These are phyloP conservation scores for Boletus fagicola DNA, from an alignment of 768 basidiomycete genomes.

Conservation along the genomic window DNA sequence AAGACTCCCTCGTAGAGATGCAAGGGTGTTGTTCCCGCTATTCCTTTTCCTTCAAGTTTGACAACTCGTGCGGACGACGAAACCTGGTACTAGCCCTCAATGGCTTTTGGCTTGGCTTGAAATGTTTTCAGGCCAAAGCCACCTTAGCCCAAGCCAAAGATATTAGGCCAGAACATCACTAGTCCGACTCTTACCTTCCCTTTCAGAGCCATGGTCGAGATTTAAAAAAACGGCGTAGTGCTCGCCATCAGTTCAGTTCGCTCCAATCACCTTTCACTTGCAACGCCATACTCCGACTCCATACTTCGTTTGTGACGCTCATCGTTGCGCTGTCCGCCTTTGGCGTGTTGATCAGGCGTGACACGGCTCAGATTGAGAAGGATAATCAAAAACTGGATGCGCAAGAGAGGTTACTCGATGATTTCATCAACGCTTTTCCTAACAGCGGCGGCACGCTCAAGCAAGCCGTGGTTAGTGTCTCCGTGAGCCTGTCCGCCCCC, in stretches of 20 bases:
- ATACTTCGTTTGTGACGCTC: slow-evolving; percentile 10
- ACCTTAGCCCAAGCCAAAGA: too few species aligned
- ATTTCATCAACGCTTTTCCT: background rate
- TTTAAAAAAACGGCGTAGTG: background rate
- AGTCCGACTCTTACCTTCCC: background rate
- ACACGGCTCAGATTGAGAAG: background rate
- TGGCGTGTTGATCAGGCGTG: slow-evolving; percentile 8
- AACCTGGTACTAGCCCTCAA: too few species aligned
- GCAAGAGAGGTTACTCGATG: background rate
- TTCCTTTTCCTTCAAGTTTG: too few species aligned
- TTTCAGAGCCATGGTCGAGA: background rate
- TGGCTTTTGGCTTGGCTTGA: too few species aligned
- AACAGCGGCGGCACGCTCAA: accelerated
- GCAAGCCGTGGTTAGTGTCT: background rate
- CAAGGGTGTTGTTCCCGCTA: too few species aligned
- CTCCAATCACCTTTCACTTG: background rate
- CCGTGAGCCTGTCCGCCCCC: background rate
- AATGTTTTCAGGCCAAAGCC: too few species aligned
- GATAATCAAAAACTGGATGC: background rate
- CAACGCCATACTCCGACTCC: slow-evolving; percentile 9
- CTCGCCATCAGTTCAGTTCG: background rate
- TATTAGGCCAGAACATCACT: too few species aligned
- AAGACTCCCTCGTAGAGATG: too few species aligned
- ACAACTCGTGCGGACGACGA: too few species aligned
- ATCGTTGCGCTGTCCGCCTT: slow-evolving; percentile 6